Conservation (phyloP, 345 rosid species). For the Lepidium africanum region DNA sequence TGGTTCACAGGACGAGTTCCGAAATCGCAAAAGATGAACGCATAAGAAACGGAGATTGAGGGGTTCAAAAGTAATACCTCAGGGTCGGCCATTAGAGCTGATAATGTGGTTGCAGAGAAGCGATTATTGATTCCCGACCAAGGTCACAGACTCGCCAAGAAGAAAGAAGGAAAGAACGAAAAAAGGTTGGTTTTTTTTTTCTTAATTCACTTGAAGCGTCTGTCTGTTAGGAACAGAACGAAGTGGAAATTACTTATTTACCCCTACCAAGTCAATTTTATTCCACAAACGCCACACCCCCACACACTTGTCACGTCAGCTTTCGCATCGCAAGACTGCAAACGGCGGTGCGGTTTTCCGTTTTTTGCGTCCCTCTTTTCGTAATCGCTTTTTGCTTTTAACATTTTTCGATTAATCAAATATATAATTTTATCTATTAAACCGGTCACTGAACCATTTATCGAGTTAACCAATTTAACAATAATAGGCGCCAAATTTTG, state of each 20-base stretch:
- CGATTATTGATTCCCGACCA: slow-evolving; percentile 34
- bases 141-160: slow-evolving; percentile 26
- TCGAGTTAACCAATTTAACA: background rate
- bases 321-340: slow-evolving; percentile 7
- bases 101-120: slow-evolving; percentile 30
- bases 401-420: background rate
- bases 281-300: slow-evolving; percentile 25
- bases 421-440: too few species aligned
- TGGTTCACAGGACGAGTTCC: background rate
- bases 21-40: background rate
- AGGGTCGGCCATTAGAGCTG: slow-evolving; percentile 41
- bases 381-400: background rate
- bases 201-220: slow-evolving; percentile 32
- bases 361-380: background rate
- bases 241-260: slow-evolving; percentile 3
- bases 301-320: slow-evolving; percentile 8
- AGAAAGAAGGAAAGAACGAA: background rate
- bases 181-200: slow-evolving; percentile 22
- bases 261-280: slow-evolving; percentile 20
- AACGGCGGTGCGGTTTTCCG: slow-evolving; percentile 33
- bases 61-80: slow-evolving; percentile 37
- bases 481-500: slow-evolving; percentile 29
- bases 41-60: slow-evolving; percentile 14
- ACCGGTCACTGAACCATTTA: too few species aligned
- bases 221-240: slow-evolving; percentile 80